phyloP scores from a whole-genome alignment of 2,329 filamentous ascomycete species.

The Aurifilum marmelostoma region DNA sequence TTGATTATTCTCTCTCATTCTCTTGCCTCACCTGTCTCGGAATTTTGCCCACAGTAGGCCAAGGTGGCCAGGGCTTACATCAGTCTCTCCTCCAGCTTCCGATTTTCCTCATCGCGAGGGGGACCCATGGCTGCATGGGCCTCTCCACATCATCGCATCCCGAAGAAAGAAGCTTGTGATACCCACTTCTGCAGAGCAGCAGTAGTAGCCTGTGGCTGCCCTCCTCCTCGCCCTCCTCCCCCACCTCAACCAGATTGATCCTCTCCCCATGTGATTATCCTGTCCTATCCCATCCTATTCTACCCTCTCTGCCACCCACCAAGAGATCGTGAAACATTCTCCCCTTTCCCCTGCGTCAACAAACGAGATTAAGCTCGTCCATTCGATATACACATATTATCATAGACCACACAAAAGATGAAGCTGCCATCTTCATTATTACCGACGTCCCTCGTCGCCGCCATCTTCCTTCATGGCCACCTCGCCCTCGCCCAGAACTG shows the following conservation, averaged over 20 bases:
- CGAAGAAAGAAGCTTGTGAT: slow-evolving; percentile 2
- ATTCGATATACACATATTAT: neutral
- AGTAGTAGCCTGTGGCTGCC: neutral
- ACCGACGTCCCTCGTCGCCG: slow-evolving; percentile 8
- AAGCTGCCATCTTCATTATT: slow-evolving; percentile 16
- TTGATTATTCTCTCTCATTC: neutral
- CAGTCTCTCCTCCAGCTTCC: neutral
- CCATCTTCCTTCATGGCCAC: neutral
- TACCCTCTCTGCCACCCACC: neutral
- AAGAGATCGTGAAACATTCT: slow-evolving; percentile 7
- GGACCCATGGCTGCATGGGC: neutral
- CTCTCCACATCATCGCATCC: slow-evolving; percentile 4
- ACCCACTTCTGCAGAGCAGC: neutral
- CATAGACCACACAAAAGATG: neutral
- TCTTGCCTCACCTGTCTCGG: neutral
- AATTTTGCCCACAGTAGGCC: neutral
- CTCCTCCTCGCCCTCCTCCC: neutral
- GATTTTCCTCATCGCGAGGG: neutral
- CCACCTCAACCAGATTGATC: too few species aligned
- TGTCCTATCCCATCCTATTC: neutral
- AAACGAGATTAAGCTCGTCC: neutral
- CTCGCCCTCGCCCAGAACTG: slow-evolving; percentile 31
- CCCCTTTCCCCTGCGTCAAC: neutral
- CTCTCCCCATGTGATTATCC: neutral
- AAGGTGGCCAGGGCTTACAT: neutral